Base-by-base conservation (phyloP, 768 basidiomycete genomes). In the Russula ochroleuca region DNA sequence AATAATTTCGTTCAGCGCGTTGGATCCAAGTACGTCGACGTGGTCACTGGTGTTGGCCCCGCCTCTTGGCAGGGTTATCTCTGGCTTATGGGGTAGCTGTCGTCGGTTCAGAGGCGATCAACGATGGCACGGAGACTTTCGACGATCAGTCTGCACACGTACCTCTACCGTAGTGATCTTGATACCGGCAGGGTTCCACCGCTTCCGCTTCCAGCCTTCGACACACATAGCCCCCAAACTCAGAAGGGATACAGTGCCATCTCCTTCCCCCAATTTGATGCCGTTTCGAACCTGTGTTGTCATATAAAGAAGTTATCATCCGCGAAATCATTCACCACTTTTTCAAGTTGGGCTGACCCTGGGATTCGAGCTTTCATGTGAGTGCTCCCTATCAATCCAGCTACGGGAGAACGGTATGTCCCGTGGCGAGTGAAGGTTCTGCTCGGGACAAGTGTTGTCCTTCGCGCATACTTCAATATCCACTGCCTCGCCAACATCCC, bases 151-250 rank as follows among this genome's bases (percentile, higher is more conserved):
- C 23, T 6, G 1, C 15, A 49, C 7, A 68, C 78, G 67, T 69
- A 94, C 90, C 83, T 95, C 93, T 61, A 94, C 85, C 17, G 94
- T 96, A 28, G 86, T 84, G 53, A 98, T 77, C 69, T 85, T 82
- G 71, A 97, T 93, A n/a, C 88, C 82, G 14, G 85, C 88, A 1
- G 96, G 96, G 74, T 98, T 98, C 92, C 93, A 98, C 59, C 86
- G 79, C 65, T 81, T 81, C 61, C 86, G 79, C 73, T 90, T 90
- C 96, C 95, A 97, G 8, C 95, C 96, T 71, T 94, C 92, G 13
- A 90, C 87, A 70, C 96, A 98, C 94, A 98, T 97, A n/a, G 90
- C 85, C 17, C 94, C 96, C 58, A 94, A 79, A 68, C 90, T 92
- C 38, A 95, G 70, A 47, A 94, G 75, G 69, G 85, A 85, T 25